Base-by-base conservation (phyloP, 495 filamentous ascomycete genomes). In the Terfezia claveryi region DNA sequence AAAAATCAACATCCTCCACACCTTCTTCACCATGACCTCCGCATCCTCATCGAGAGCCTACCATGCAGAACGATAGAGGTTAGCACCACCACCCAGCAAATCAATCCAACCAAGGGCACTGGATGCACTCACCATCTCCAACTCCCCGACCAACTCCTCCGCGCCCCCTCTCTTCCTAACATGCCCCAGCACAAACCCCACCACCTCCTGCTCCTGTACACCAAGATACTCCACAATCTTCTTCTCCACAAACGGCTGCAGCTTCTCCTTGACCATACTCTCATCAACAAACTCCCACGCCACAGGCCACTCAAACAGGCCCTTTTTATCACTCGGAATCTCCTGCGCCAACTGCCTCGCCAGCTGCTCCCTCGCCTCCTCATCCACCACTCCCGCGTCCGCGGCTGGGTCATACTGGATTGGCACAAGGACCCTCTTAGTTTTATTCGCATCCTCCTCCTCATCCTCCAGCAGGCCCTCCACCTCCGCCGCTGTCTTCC, bases 1-100 rank as follows among this genome's bases (percentile, higher is more conserved):
- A 80, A 95, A 96, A 66, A 96, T 94, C 52, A 94, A 77, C 87
- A 96, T 92, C 50, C 91, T 78, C 91, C 91, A 98, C 32, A 98
- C 74, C 69, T 95, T 96, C 76, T 83, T 89, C 17, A 96, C 91
- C 59, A 98, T 70, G 10, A 81, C 83, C 67, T 94, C 88, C 41
- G 41, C 41, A 61, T 96, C 92, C 64, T 98, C 91, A 65, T 94
- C 91, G 56, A 98, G 68, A 41, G 86, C 86, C 84, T 88, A 63
- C 66, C 41, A 46, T 4, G 70, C 60, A 67, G 53, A 16, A 27
- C 8, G 12, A 38, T 38, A 17, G 14, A 23, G 10, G 12, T 64
- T 58, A 60, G 57, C 36, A 12, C 14, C n/a, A 14, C 16, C n/a
- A 10, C 12, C 37, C 10, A 9, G 0, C 38, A 50, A 32, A 32